phyloP scores from a whole-genome alignment of 352 stramenopile species.

The Phytophthora tentaculata region DNA sequence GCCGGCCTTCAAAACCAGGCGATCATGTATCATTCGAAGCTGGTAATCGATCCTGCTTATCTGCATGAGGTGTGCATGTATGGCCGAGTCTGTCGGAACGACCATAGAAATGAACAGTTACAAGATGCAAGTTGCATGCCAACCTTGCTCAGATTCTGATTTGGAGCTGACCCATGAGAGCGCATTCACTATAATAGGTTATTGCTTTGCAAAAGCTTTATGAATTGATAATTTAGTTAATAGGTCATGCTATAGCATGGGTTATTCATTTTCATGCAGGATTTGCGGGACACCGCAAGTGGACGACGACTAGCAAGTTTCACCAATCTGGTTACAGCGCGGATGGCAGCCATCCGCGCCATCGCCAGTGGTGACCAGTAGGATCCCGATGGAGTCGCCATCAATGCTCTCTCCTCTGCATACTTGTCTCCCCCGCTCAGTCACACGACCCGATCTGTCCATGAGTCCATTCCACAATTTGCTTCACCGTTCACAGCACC shows the following conservation, averaged over 20 bases:
- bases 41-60: slow-evolving; percentile 8
- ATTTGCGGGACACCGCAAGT: no score
- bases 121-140: neutral
- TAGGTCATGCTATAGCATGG: no score
- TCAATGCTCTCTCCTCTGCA: neutral
- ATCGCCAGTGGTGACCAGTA: slow-evolving; percentile 14
- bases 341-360: neutral
- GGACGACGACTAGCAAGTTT: slow-evolving; percentile 31
- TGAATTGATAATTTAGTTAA: neutral
- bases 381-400: slow-evolving; percentile 12
- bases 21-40: no score
- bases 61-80: slow-evolving; percentile 16
- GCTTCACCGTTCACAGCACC: neutral
- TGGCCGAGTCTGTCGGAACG: slow-evolving; percentile 8
- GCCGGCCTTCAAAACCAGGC: no score
- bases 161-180: no score
- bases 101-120: neutral
- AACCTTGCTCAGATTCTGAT: no score
- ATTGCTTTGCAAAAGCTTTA: neutral
- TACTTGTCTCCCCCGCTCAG: slow-evolving; percentile 8
- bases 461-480: slow-evolving; percentile 25
- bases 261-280: slow-evolving; percentile 4
- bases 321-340: slow-evolving; percentile 9
- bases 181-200: no score
- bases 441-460: neutral